phyloP scores from a whole-genome alignment of 2,329 filamentous ascomycete species.

The Trichoderma hamatum region DNA sequence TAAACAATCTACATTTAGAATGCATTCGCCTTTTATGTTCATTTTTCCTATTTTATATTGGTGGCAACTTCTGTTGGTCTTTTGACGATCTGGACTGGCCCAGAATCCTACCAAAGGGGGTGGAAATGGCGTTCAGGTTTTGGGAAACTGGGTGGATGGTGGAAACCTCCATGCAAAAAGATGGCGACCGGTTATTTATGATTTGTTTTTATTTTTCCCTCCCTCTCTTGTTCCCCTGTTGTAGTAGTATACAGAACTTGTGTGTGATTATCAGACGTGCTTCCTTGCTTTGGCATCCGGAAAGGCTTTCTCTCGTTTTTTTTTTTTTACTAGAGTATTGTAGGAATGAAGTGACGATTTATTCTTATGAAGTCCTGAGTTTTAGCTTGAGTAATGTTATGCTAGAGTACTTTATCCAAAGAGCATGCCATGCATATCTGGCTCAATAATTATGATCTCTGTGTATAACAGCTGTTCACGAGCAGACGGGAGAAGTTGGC shows the following conservation, averaged over 20 bases:
- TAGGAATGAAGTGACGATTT: conserved; percentile 5
- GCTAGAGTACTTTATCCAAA: not conserved
- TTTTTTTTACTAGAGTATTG: conserved; percentile 5
- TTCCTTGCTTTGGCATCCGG: conserved; percentile 32
- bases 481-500: not conserved
- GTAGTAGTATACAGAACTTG: conserved; percentile 36
- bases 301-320: conserved; percentile 3
- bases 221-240: conserved; percentile 27
- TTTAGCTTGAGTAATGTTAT: not conserved
- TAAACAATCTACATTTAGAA: conserved; percentile 15
- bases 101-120: conserved; percentile 9
- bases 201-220: not conserved
- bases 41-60: not conserved
- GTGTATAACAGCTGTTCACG: not conserved
- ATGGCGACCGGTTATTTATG: conserved; percentile 37
- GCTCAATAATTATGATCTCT: not conserved
- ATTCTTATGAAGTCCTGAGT: not conserved
- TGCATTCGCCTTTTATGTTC: conserved; percentile 13
- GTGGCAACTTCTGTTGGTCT: conserved; percentile 6
- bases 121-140: conserved; percentile 35
- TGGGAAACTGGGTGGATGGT: conserved; percentile 37
- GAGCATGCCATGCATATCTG: not conserved
- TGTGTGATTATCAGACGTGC: conserved; percentile 33
- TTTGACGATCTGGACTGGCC: conserved; percentile 11
- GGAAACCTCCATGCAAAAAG: conserved; percentile 38